phyloP scores from a whole-genome alignment of 805 yeast species.

The Starmerella khaoyaiensis region DNA sequence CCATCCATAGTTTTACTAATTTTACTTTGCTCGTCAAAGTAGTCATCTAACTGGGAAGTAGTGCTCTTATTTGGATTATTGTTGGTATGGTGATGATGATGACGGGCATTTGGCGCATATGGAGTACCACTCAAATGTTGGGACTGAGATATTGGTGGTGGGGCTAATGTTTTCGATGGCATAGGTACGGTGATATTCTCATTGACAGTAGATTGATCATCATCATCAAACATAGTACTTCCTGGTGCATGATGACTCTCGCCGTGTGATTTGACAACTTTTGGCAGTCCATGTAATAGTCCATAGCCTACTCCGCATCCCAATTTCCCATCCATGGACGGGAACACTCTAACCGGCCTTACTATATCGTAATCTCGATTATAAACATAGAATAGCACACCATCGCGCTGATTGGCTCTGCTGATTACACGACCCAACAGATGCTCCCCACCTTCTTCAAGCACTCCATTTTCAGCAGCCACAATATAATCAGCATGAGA shows the following conservation, averaged over 20 bases:
- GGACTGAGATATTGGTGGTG: neutral
- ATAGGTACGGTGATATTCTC: constrained; percentile 1
- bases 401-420: constrained; percentile 33
- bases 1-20: constrained; percentile 20
- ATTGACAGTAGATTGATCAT: constrained; percentile 1
- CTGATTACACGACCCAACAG: constrained; percentile 51
- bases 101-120: no score
- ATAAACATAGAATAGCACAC: constrained; percentile 48
- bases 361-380: constrained; percentile 77
- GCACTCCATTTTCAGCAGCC: constrained; percentile 74
- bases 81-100: constrained; percentile 1
- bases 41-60: constrained; percentile 13
- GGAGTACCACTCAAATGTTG: neutral
- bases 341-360: constrained; percentile 73
- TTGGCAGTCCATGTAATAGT: constrained; percentile 70
- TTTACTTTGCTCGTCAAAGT: constrained; percentile 22
- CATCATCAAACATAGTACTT: constrained; percentile 18
- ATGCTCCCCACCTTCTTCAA: constrained; percentile 77
- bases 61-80: neutral
- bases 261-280: constrained; percentile 29
- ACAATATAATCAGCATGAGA: constrained; percentile 81
- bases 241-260: constrained; percentile 16
- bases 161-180: neutral
- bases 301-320: constrained; percentile 98
- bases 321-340: constrained; percentile 64